Evolutionary conservation across 768 basidiomycete genomes (phyloP), one percentile per base, ranked within the genome.

Genomic region (Pleurotus eryngii): DNA sequence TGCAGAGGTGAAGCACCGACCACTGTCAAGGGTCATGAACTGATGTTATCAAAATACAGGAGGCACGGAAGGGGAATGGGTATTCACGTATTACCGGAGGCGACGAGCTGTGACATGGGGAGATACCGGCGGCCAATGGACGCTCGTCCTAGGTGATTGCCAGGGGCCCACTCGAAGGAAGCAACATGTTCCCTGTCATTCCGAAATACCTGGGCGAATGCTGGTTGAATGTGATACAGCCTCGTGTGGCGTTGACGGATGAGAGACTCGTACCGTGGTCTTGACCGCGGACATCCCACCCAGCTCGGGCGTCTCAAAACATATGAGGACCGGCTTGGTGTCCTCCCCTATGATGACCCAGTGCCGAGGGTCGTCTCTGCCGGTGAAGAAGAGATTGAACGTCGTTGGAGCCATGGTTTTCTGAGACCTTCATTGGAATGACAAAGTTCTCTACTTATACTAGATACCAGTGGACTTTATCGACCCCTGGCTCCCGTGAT

Each of bases 261-360:
- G 59, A 58, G 55, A 58, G 48, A 55, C 49, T 39, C 54, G 49
- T 57, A 83, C 84, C 65, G 77, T 79, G 14, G 84, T 85, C 57
- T 75, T 72, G 38, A 77, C 73, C 61, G 74, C 76, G 45, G 72
- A 63, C 61, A 69, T 70, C 38, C 76, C 65, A 60, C 72, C 72
- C 63, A 72, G 73, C 59, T 77, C 72, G 53, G 76, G 72, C 9
- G 88, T 90, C 66, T 85, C 82, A 69, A 90, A 89, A 65, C 78
- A 81, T 67, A 84, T 81, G 72, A 81, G 86, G 63, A 87, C 70
- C 0, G 81, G 80, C 61, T 74, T 78, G 30, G 72, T 74, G 69
- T 82, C 82, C 64, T 85, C 81, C 40, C 87, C 86, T 62, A 89
- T 88, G 72, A 89, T 71, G 57, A 83, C 77, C 66, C 84, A 86